These are phyloP conservation scores for Kalanchoe fedtschenkoi DNA, from an alignment of 164 flowering plant genomes.

Conservation along the genomic window DNA sequence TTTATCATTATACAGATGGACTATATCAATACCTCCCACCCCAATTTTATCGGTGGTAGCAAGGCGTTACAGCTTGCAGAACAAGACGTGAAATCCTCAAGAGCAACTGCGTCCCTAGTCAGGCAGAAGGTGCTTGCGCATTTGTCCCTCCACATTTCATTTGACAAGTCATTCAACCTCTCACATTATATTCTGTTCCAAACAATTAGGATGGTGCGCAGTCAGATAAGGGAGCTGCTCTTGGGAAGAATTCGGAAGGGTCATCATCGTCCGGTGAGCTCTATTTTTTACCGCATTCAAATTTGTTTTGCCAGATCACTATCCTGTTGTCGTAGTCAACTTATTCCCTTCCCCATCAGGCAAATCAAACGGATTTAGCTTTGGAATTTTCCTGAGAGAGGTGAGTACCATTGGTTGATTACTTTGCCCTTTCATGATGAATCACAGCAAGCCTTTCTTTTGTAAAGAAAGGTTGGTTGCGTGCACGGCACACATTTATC, in stretches of 20 bases:
- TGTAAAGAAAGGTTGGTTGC: not conserved
- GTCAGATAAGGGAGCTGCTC: not conserved
- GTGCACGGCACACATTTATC: no score
- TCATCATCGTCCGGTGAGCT: not conserved
- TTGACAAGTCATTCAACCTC: not conserved
- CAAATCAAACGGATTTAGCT: not conserved
- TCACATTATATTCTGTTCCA: not conserved
- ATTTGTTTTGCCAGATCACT: not conserved
- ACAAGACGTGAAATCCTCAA: slow-evolving; percentile 20
- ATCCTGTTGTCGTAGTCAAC: not conserved
- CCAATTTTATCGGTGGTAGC: slow-evolving; percentile 46
- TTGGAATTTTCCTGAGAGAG: slow-evolving; percentile 2
- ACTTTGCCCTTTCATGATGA: not conserved
- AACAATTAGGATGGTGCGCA: not conserved
- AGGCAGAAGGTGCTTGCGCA: not conserved
- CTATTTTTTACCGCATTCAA: not conserved
- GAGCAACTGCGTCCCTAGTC: not conserved
- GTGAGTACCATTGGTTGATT: not conserved
- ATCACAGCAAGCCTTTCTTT: not conserved
- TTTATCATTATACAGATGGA: slow-evolving; percentile 27
- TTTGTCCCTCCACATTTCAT: not conserved
- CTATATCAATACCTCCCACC: slow-evolving; percentile 46
- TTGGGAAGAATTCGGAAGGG: not conserved
- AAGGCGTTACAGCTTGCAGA: slow-evolving; percentile 42
- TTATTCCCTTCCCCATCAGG: not conserved